Conservation (phyloP, 352 stramenopile species). For the Phytophthora cactorum region DNA sequence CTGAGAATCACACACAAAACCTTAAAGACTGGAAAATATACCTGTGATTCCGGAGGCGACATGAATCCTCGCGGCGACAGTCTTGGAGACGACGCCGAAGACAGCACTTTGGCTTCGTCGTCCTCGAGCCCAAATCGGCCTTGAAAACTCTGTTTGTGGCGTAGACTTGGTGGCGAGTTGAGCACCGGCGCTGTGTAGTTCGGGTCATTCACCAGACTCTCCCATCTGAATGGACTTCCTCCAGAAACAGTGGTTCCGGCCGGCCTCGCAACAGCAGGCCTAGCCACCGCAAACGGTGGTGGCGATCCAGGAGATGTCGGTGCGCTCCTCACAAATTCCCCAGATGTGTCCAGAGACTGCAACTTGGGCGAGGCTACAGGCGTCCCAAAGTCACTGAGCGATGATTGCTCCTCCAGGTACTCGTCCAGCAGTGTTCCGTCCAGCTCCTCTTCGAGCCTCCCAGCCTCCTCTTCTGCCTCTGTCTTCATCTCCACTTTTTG, state of each 20-base stretch:
- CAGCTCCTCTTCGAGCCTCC: constrained; percentile 21
- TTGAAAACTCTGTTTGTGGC: constrained; percentile 37
- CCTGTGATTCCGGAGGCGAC: constrained; percentile 45
- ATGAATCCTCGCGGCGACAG: constrained; percentile 39
- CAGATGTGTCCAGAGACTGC: constrained; percentile 59
- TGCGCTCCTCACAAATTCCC: constrained; percentile 46
- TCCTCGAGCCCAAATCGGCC: constrained; percentile 51
- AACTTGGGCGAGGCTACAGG: constrained; percentile 65
- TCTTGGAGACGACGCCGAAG: constrained; percentile 29
- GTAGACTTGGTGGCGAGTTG: constrained; percentile 49
- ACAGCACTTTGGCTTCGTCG: constrained; percentile 39
- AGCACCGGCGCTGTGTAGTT: constrained; percentile 65
- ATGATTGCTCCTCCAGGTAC: constrained; percentile 47
- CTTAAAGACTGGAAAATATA: constrained; percentile 11
- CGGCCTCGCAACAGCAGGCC: constrained; percentile 17
- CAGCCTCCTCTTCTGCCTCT: constrained; percentile 16
- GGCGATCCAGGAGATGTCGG: constrained; percentile 61
- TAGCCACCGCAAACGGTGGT: constrained; percentile 69
- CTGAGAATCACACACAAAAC: neutral
- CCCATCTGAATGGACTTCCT: constrained; percentile 74
- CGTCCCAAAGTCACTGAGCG: constrained; percentile 68
- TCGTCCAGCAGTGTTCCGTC: constrained; percentile 37
- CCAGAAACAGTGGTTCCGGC: constrained; percentile 12
- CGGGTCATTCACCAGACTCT: constrained; percentile 63
- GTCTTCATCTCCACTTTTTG: constrained; percentile 26